Evolutionary conservation across 1,284 basidiomycete genomes (phyloP), one percentile per base, ranked within the genome.

Genomic region (Meripilus lineatus): DNA sequence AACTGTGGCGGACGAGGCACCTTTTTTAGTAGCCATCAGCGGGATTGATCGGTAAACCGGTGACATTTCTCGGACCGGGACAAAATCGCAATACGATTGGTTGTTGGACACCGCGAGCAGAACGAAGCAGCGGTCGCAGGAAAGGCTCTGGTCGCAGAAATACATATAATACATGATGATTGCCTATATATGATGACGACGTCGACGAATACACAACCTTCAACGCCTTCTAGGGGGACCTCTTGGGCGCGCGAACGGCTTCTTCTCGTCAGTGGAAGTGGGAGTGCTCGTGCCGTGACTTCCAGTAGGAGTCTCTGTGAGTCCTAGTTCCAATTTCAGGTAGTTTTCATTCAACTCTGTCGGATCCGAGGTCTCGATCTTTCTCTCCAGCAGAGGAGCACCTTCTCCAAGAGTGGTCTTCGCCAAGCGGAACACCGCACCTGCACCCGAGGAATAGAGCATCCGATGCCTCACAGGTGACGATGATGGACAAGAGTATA

Each of bases 401-500:
- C 62, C 64, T 32, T 58, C 69, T 17, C 56, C 70, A 47, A 87
- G 62, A 14, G 84, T 60, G 10, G 63, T 65, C 54, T 81, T 78
- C 32, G 77, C 79, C 22, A 73, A 65, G 43, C 73, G 69, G 54
- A 78, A 81, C 13, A 85, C 71, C 17, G 75, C 63, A 7, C 72
- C 56, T 4, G 79, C 75, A 11, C 79, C 81, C 1, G 84, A 84
- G 0, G 89, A 89, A 64, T 93, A 94, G 30, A 94, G 59, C 88
- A 95, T 92, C 41, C 91, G 79, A 51, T 81, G 73, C 58, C 89
- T 89, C 63, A 94, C 75, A 1, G 88, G 84, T 1, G 86, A 90
- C 10, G 66, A 61, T 1, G 81, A 75, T 0, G 92, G 92, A 61
- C 92, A 94, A 26, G 85, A 86, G 65, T 95, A 95, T 48, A 94